phyloP scores from a whole-genome alignment of 1,139 yeast genomes.

The Scheffersomyces lignicola region DNA sequence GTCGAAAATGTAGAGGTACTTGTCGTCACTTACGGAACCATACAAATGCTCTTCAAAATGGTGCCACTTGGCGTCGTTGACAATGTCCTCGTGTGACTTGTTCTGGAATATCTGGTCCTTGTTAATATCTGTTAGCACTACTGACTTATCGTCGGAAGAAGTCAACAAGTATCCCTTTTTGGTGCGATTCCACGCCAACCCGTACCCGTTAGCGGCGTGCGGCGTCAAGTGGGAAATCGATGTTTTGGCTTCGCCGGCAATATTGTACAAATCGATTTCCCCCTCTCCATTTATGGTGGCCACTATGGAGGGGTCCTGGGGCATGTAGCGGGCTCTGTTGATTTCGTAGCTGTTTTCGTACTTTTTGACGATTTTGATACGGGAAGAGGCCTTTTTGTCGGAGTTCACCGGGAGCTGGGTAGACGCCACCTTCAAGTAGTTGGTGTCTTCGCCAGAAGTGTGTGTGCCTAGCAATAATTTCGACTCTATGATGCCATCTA shows the following conservation, averaged over 20 bases:
- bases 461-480: constrained; percentile 77
- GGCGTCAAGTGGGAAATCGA: constrained; percentile 40
- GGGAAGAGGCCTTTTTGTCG: constrained; percentile 36
- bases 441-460: constrained; percentile 76
- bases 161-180: constrained; percentile 53
- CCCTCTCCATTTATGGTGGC: constrained; percentile 84
- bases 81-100: constrained; percentile 50
- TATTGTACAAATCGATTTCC: constrained; percentile 64
- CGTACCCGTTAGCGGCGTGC: constrained; percentile 70
- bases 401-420: constrained; percentile 60
- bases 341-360: constrained; percentile 57
- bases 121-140: constrained; percentile 37
- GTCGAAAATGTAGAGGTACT: constrained; percentile 44
- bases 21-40: constrained; percentile 75
- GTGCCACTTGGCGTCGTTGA: constrained; percentile 78
- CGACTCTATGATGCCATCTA: constrained; percentile 41
- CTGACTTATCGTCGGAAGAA: constrained; percentile 62
- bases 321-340: constrained; percentile 81
- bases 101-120: constrained; percentile 6
- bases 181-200: constrained; percentile 61
- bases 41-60: constrained; percentile 47
- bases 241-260: constrained; percentile 23
- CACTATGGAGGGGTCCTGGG: constrained; percentile 63
- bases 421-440: constrained; percentile 74
- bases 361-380: constrained; percentile 65